Conservation (phyloP, 2,329 filamentous ascomycete species). For the Paraphaeosphaeria sporulosa region DNA sequence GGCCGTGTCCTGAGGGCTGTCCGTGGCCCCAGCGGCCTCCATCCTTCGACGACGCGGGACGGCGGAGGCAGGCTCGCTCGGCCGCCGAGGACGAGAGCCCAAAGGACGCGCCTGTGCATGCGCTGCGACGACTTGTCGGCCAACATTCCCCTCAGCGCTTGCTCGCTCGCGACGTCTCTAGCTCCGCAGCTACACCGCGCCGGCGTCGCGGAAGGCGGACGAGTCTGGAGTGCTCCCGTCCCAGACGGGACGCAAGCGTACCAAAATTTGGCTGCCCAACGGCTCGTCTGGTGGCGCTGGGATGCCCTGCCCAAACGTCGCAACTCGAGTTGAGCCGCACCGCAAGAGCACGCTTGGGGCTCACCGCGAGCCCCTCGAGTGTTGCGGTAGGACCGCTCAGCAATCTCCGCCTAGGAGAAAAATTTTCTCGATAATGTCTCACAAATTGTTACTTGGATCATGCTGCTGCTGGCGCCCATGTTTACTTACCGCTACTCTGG, state of each 20-base stretch:
- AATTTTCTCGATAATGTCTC: constrained; percentile 42
- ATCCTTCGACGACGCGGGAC: constrained; percentile 24
- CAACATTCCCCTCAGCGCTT: constrained; percentile 24
- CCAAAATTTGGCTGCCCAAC: constrained; percentile 36
- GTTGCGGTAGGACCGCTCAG: constrained; percentile 29
- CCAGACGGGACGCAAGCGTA: constrained; percentile 30
- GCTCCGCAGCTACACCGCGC: constrained; percentile 12
- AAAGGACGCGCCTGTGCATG: not conserved
- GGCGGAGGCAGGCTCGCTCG: constrained; percentile 19
- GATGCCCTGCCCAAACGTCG: constrained; percentile 37
- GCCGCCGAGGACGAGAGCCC: constrained; percentile 23
- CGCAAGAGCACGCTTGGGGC: constrained; percentile 38
- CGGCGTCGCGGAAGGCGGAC: constrained; percentile 18
- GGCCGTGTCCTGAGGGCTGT: not conserved
- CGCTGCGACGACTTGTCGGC: not conserved
- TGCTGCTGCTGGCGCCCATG: constrained; percentile 30
- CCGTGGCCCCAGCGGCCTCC: constrained; percentile 29
- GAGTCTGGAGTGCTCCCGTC: constrained; percentile 21
- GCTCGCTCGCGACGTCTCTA: constrained; percentile 16
- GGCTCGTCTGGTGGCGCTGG: constrained; percentile 35
- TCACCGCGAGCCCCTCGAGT: constrained; percentile 27
- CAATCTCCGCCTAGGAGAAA: constrained; percentile 48
- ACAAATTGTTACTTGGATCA: constrained; percentile 36
- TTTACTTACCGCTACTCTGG: constrained; percentile 51
- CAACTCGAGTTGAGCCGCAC: constrained; percentile 41